These are phyloP conservation scores for Aspergillus alliaceus DNA, from an alignment of 2,329 filamentous ascomycete species.

Conservation along the genomic window DNA sequence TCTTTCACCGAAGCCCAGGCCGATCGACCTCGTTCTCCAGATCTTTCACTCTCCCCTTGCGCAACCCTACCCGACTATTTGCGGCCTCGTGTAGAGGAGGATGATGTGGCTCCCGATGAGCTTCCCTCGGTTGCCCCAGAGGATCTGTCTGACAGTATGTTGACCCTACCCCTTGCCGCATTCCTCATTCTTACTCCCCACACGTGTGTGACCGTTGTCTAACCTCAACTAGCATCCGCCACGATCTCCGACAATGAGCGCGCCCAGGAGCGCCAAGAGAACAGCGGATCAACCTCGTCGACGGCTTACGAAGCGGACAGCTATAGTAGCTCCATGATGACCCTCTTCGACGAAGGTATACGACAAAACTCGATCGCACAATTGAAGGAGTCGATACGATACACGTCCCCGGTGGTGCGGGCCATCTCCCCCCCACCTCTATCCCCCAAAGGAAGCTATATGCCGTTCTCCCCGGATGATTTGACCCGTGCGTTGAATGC, in stretches of 20 bases:
- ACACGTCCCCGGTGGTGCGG: conserved; percentile 32
- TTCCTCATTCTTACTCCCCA: neutral
- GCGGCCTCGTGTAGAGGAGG: conserved; percentile 22
- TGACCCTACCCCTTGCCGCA: neutral
- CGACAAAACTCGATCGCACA: conserved; percentile 29
- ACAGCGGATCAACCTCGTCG: conserved; percentile 35
- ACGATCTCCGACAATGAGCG: conserved; percentile 24
- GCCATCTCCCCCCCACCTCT: conserved; percentile 25
- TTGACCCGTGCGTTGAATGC: conserved; percentile 38
- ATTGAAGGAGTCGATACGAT: conserved; percentile 34
- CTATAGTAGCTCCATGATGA: conserved; percentile 36
- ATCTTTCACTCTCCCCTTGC: conserved; percentile 40
- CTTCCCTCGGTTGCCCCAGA: conserved; percentile 13
- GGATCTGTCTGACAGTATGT: conserved; percentile 20
- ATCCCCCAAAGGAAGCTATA: conserved; percentile 24
- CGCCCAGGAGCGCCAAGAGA: conserved; percentile 24
- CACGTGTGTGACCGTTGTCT: conserved; percentile 7
- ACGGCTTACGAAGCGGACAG: conserved; percentile 37
- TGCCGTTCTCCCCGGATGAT: conserved; percentile 37
- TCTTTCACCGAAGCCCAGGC: conserved; percentile 40
- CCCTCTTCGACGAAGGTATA: conserved; percentile 30
- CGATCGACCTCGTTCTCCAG: conserved; percentile 35
- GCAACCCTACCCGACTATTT: conserved; percentile 28
- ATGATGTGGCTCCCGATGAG: conserved; percentile 17
- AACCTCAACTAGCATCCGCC: conserved; percentile 18